phyloP scores from a whole-genome alignment of 1,284 basidiomycete genomes.

The Puccinia horiana region DNA sequence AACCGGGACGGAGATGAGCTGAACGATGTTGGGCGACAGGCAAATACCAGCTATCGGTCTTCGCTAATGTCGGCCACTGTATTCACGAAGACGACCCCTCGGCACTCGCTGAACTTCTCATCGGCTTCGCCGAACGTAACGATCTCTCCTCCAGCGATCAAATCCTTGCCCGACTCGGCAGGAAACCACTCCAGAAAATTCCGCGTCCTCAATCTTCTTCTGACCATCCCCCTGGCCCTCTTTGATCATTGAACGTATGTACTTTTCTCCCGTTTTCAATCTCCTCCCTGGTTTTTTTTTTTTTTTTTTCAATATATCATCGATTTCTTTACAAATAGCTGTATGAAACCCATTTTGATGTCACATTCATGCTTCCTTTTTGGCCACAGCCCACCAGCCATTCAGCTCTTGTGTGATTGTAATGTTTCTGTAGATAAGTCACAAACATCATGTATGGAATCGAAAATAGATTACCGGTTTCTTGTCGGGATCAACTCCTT shows the following conservation, averaged over 20 bases:
- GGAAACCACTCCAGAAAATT: slow-evolving; percentile 13
- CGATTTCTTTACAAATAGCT: too few species aligned
- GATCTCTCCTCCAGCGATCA: slow-evolving; percentile 60
- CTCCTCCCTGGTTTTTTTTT: too few species aligned
- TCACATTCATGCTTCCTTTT: too few species aligned
- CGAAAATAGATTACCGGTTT: too few species aligned
- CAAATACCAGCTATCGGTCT: slow-evolving; percentile 90
- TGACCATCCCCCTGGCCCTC: background rate
- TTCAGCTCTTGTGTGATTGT: too few species aligned
- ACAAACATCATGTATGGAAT: too few species aligned
- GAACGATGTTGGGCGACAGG: slow-evolving; percentile 64
- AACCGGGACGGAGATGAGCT: background rate
- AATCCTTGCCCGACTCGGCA: slow-evolving; percentile 32
- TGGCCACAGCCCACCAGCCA: too few species aligned
- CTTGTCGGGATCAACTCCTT: too few species aligned
- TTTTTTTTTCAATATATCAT: too few species aligned
- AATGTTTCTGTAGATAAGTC: too few species aligned
- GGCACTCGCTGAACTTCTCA: slow-evolving; percentile 73
- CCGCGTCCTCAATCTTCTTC: background rate
- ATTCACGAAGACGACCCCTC: slow-evolving; percentile 91
- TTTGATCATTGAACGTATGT: background rate
- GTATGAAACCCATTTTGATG: too few species aligned
- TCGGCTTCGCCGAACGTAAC: slow-evolving; percentile 89
- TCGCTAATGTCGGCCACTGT: slow-evolving; percentile 85
- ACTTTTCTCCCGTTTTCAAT: background rate